These are phyloP conservation scores for Diaporthe sp. DNA, from an alignment of 2,329 filamentous ascomycete species.

Conservation along the genomic window DNA sequence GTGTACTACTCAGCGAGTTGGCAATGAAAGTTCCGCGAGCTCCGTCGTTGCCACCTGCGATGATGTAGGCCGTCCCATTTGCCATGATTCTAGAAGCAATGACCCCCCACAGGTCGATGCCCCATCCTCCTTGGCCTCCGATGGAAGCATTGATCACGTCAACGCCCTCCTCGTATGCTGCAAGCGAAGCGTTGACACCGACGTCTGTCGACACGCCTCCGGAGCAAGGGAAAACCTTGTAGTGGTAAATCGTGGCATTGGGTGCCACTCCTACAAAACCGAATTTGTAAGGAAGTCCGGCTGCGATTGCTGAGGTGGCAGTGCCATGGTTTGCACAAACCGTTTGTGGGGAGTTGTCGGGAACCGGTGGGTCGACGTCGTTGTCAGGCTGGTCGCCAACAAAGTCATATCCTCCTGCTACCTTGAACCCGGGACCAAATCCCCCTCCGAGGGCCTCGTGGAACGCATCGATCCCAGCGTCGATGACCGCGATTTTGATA, in stretches of 20 bases:
- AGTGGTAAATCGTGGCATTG: slow-evolving; percentile 21
- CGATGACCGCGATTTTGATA: slow-evolving; percentile 7
- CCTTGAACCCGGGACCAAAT: slow-evolving; percentile 17
- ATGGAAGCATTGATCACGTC: slow-evolving; percentile 36
- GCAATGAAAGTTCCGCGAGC: slow-evolving; percentile 18
- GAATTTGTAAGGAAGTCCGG: slow-evolving; percentile 29
- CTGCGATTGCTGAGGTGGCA: slow-evolving; percentile 27
- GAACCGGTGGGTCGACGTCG: slow-evolving; percentile 7
- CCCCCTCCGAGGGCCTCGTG: slow-evolving; percentile 11
- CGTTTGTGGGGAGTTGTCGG: slow-evolving; percentile 19
- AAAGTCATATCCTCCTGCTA: slow-evolving; percentile 24
- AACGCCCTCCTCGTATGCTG: slow-evolving; percentile 30
- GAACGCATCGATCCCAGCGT: slow-evolving; percentile 1
- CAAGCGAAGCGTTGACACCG: slow-evolving; percentile 28
- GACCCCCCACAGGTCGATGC: slow-evolving; percentile 25
- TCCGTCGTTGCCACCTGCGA: slow-evolving; percentile 32
- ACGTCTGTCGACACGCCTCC: slow-evolving; percentile 22
- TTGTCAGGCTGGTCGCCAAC: slow-evolving; percentile 29
- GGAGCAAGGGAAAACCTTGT: slow-evolving; percentile 33
- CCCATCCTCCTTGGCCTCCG: slow-evolving; percentile 28
- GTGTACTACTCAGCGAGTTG: slow-evolving; percentile 24
- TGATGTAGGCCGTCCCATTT: slow-evolving; percentile 21
- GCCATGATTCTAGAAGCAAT: slow-evolving; percentile 28
- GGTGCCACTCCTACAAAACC: slow-evolving; percentile 26
- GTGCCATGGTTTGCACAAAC: slow-evolving; percentile 33